These are phyloP conservation scores for Fomitopsis serialis DNA, from an alignment of 768 basidiomycete genomes.

Conservation along the genomic window DNA sequence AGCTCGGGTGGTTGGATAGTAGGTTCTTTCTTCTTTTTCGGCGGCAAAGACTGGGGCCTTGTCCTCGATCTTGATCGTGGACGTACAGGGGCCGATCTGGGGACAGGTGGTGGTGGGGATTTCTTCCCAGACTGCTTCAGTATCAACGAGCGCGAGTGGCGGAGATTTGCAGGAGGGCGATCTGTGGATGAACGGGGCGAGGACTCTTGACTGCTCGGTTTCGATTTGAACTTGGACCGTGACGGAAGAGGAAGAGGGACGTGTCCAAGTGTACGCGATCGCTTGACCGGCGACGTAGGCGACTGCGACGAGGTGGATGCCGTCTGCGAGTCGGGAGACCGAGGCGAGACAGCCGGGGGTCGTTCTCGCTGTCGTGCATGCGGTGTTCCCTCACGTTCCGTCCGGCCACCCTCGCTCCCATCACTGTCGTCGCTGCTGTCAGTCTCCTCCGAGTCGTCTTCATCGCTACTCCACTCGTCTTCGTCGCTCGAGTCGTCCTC, in stretches of 20 bases:
- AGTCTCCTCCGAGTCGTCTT: conserved; percentile 19
- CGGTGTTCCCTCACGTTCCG: conserved; percentile 16
- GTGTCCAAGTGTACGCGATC: conserved; percentile 17
- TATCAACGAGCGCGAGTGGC: conserved; percentile 41
- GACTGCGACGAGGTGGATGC: too few relatives aligned
- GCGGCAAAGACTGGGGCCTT: conserved; percentile 1
- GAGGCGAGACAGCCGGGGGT: background rate
- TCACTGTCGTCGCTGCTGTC: conserved; percentile 12
- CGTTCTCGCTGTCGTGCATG: conserved; percentile 3
- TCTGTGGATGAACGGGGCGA: conserved; percentile 6
- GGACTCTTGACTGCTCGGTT: conserved; percentile 8
- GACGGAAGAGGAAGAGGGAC: conserved; percentile 11
- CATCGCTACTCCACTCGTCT: conserved; percentile 34
- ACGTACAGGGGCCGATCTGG: background rate
- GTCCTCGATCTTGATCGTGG: background rate
- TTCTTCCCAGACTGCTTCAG: background rate
- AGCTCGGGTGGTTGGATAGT: conserved; percentile 71
- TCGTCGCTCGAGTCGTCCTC: conserved; percentile 46
- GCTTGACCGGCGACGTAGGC: conserved; percentile 3
- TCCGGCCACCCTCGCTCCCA: conserved; percentile 7
- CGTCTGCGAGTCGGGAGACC: background rate
- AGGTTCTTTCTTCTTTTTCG: conserved; percentile 38
- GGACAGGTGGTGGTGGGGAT: background rate
- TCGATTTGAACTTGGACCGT: background rate
- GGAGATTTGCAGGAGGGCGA: conserved; percentile 37